Evolutionary conservation across 805 yeast genomes (phyloP), one percentile per base, ranked within the genome.

Genomic region (Jamesozyma hellenica): DNA sequence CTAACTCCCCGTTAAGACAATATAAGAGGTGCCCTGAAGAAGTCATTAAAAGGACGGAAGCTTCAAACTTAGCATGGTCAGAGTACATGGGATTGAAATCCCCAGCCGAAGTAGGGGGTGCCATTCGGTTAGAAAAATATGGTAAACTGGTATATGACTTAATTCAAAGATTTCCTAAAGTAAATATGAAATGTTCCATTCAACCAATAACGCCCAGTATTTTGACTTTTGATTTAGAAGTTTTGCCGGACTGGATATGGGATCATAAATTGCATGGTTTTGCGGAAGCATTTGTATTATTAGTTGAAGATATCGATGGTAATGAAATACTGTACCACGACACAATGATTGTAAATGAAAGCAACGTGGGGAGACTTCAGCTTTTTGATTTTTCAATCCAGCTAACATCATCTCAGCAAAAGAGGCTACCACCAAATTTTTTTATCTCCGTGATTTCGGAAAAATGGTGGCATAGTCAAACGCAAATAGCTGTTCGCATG

Each of bases 231-330:
- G 82, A 77, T 45, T 60, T 88, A 2, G 85, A 77, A 38, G 59
- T 85, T 2, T 46, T 64, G 0, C 92, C 96, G 0, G 65, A 70
- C 11, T 92, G 95, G 83, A 66, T 64, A 14, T 88, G 96, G 96
- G 82, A 83, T 56, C 47, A 56, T 9, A 56, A 55, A 4, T 42
- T 79, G 3, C 95, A 87, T 52, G 82, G 82, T 0, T 60, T 55
- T 21, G 64, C 73, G 1, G 90, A 88, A 53, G 63, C 73, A 5
- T 92, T 87, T 50, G 58, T 78, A 25, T 44, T 92, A 2, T 39
- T 85, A 3, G 83, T 86, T 2, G 96, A 86, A 53, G 95, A 88
- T 52, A 71, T 82, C 36, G 81, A 84, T 54, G 94, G 95, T 4
- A 90, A 84, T 42, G 68, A 65, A 39, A 70, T 88, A 15, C 63